Evolutionary conservation across 148 eudicot species (phyloP), one percentile per base, ranked within the genome.

Genomic region (Rhododendron ovatum): DNA sequence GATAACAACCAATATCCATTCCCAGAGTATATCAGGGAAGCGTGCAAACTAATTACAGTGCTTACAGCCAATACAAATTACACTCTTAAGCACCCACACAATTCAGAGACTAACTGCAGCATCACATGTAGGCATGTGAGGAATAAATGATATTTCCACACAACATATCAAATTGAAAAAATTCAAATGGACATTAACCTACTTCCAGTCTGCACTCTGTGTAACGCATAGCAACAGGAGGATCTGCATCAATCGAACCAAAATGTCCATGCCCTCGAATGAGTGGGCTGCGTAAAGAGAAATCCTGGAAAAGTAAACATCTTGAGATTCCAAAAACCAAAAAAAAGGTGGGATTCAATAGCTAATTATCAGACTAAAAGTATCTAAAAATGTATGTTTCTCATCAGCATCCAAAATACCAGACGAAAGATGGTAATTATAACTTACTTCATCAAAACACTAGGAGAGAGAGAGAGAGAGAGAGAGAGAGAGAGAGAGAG

Each of bases 221-320:
- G 90, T 97, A 97, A 17, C 99, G 98, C 99, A 97, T 97, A 84
- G 99, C 99, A 85, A 98, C 99, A 51, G 99, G 95, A 87, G 98
- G 98, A 87, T 97, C 99, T 65, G 98, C 98, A 93, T 97, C 99
- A 45, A 97, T 88, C 41, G 99, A 97, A 48, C 99, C 99, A 89
- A 97, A 97, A 87, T 97, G 95, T 50, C 99, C 99, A 88, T 97
- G 99, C 69, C 99, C 99, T 80, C 94, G 93, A 84, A 97, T 90
- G 84, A 97, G 98, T 69, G 98, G 99, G 86, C 87, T 89, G 87
- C 99, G 95, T 85, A 97, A 84, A 28, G 99, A 97, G 90, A 97
- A 97, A 91, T 97, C 98, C 99, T 97, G 90, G 59, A 87, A 78
- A 50, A 84, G 47, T 75, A 81, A 74, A 88, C 7, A 5, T 78